phyloP scores from a whole-genome alignment of 192 early-diverging fungal species.

The Spinellus fusiger region DNA sequence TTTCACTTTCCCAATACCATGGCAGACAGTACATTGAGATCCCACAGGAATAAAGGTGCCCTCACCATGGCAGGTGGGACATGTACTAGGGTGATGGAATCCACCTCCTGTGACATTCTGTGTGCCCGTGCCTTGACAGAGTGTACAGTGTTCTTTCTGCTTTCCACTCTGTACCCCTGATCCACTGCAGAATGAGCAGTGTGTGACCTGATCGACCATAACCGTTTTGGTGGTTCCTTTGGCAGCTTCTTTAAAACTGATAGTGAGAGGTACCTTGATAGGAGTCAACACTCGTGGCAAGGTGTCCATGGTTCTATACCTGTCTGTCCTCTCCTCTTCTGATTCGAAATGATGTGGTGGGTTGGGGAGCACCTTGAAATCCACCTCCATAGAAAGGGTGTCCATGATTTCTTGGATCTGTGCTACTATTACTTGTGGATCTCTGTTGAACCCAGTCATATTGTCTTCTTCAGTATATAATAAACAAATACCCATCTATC shows the following conservation, averaged over 20 bases:
- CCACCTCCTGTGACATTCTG: conserved; percentile 79
- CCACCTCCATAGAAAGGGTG: conserved; percentile 24
- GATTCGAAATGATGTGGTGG: no score
- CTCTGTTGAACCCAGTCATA: no score
- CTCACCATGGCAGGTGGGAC: conserved; percentile 78
- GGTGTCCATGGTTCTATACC: no score
- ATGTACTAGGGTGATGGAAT: conserved; percentile 85
- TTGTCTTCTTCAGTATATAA: no score
- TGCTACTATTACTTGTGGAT: no score
- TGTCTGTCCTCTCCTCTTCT: no score
- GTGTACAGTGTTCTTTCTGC: conserved; percentile 59
- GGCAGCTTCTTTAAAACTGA: conserved; percentile 90
- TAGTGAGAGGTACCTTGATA: conserved; percentile 39
- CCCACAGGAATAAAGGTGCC: conserved; percentile 63
- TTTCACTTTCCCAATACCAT: conserved; percentile 74
- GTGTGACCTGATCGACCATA: conserved; percentile 56
- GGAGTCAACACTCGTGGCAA: conserved; percentile 20
- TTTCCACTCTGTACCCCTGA: conserved; percentile 74
- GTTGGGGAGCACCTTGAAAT: conserved; percentile 39
- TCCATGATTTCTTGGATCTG: no score
- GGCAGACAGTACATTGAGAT: conserved; percentile 71
- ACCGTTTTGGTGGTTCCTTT: conserved; percentile 69
- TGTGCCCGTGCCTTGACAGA: conserved; percentile 82
- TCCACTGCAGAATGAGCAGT: conserved; percentile 78
- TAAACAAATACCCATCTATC: not conserved